Percentiles rank a stretch among this genome's conserved stretches.
Evolutionary conservation across 2,329 filamentous ascomycete genomes (phyloP).

Genomic region (Tolypocladium nubicola): DNA sequence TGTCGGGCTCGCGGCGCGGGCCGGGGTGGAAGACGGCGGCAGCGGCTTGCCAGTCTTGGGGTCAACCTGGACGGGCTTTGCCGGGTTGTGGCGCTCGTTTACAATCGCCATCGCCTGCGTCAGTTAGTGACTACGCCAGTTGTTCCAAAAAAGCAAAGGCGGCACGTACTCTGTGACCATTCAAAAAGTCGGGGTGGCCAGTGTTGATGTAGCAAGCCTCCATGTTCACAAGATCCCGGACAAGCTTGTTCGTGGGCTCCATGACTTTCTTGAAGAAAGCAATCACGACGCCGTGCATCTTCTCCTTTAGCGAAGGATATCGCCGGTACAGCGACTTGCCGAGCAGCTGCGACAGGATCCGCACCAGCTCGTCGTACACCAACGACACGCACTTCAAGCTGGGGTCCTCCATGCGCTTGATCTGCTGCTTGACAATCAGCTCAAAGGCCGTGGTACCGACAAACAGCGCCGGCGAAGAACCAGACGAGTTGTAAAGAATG

Average conservation of each 20-base stretch:
- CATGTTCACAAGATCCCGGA: conserved; percentile 87
- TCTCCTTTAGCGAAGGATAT: conserved; percentile 93
- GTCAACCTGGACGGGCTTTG: conserved; percentile 88
- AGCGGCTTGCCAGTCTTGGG: conserved; percentile 97
- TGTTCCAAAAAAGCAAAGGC: not conserved
- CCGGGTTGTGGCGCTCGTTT: conserved; percentile 75
- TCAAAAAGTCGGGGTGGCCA: conserved; percentile 93
- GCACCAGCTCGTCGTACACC: conserved; percentile 94
- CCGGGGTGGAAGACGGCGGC: conserved; percentile 53
- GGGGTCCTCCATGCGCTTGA: conserved; percentile 90
- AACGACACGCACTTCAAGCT: conserved; percentile 95
- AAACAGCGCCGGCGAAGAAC: conserved; percentile 90
- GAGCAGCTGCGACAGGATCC: conserved; percentile 84
- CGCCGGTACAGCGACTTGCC: conserved; percentile 82
- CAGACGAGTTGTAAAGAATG: conserved; percentile 98
- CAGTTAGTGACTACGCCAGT: conserved; percentile 6
- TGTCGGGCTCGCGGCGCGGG: conserved; percentile 65
- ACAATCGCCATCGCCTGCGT: conserved; percentile 86
- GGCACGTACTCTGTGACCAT: conserved; percentile 68
- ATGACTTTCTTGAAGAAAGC: conserved; percentile 96
- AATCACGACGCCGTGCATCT: conserved; percentile 88
- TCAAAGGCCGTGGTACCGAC: conserved; percentile 98
- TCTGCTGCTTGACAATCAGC: conserved; percentile 96
- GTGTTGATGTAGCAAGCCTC: conserved; percentile 98
- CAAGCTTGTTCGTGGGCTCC: conserved; percentile 96